These are phyloP conservation scores for Metschnikowia koreensis DNA, from an alignment of 805 yeast species.

Conservation along the genomic window DNA sequence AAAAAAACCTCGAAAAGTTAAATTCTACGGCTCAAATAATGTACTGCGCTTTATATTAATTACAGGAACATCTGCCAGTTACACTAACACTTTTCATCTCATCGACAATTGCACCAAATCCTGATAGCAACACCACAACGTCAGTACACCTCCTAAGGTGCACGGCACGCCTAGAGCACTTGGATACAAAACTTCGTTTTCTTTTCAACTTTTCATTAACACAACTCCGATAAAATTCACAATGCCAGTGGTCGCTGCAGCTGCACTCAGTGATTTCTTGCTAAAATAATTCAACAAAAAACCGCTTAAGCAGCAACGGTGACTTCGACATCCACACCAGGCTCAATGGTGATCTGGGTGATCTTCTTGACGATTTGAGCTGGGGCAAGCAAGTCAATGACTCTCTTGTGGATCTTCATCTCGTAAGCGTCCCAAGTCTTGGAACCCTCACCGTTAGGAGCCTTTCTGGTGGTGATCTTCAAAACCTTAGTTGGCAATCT, in stretches of 20 bases:
- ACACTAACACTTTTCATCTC: slow-evolving; percentile 11
- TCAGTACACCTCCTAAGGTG: slow-evolving; percentile 41
- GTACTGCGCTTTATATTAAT: slow-evolving; percentile 7
- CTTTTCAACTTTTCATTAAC: slow-evolving; percentile 11
- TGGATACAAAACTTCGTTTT: slow-evolving; percentile 27
- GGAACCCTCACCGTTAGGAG: slow-evolving; percentile 99
- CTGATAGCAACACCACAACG: slow-evolving; percentile 65
- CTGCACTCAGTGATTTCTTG: neutral
- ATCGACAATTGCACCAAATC: slow-evolving; percentile 33
- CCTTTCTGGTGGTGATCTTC: slow-evolving; percentile 98
- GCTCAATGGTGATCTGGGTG: slow-evolving; percentile 97
- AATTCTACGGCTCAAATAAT: neutral
- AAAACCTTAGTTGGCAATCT: slow-evolving; percentile 99
- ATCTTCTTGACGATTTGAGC: slow-evolving; percentile 89
- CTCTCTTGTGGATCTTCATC: slow-evolving; percentile 99
- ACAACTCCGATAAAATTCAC: slow-evolving; percentile 14
- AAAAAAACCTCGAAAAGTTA: neutral
- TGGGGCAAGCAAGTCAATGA: slow-evolving; percentile 97
- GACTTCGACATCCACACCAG: slow-evolving; percentile 98
- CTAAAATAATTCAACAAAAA: neutral
- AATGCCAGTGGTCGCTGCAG: slow-evolving; percentile 7
- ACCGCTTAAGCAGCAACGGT: slow-evolving; percentile 74
- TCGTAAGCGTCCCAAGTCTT: slow-evolving; percentile 99
- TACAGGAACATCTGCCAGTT: slow-evolving; percentile 8
- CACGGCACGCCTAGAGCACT: slow-evolving; percentile 65